Evolutionary conservation across 225 moss, liverwort and hornwort genomes (phyloP), one percentile per base, ranked within the genome.

Genomic region (Thuidium tamariscinum): DNA sequence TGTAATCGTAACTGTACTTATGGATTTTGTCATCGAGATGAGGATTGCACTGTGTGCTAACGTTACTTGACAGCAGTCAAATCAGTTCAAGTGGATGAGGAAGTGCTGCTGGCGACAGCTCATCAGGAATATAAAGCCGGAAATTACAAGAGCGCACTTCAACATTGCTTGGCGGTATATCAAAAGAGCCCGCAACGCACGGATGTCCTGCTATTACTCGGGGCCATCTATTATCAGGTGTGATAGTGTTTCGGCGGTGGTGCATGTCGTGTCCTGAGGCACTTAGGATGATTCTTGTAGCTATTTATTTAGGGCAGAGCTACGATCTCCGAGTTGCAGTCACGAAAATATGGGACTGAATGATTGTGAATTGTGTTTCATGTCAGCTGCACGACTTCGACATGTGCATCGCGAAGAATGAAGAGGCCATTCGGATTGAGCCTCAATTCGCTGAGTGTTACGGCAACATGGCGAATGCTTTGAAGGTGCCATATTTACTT

Each of bases 391-490:
- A 99, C 69, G 95, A 99, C 81, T 99, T 97, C 87, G 99, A 99
- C 83, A 95, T 96, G 88, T 99, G 97, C 87, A 99, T 99, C 34
- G 87, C 94, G 8, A 99, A 97, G 82, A 99, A 99, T 60, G 94
- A 97, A 83, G 97, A 99, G 83, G 99, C 99, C 30, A 99, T 99
- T 63, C 90, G 90, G 68, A 92, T 99, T 55, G 97, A 99, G 80
- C 99, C 99, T 42, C 96, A 99, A 76, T 99, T 99, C 77, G 99
- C 99, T 22, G 97, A 99, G 86, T 99, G 97, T 90, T 99, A 97
- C 86, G 96, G 99, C 72, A 99, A 99, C 82, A 99, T 99, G 99
- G 99, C 99, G n/a, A 99, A 99, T 91, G 99, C 99, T 18, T 90
- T 97, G 91, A 97, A 99, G 99, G 99, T 97, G 90, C 83, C 88